Base-by-base conservation (phyloP, 2,329 filamentous ascomycete species). In the Alternaria postmessia region DNA sequence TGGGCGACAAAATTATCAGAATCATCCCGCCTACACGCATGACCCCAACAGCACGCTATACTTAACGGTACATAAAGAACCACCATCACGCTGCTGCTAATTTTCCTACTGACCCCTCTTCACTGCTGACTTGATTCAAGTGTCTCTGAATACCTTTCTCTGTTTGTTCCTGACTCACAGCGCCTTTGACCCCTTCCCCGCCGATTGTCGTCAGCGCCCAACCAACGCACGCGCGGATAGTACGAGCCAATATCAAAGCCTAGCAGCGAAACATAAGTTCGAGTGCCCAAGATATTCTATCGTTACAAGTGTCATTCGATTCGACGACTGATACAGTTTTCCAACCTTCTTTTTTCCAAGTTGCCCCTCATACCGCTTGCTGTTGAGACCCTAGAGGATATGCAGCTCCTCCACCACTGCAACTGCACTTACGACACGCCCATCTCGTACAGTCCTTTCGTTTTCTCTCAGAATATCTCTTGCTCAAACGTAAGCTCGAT, bases 401-500 rank as follows among this genome's bases (percentile, higher is more conserved):
- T 80, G 78, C 75, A 73, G 53, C 72, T 80, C 54, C 65, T 73
- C 30, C 78, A 80, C 69, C 71, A 77, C 64, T 80, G 78, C 72
- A 62, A 67, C 51, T 80, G 78, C 70, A 73, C 70, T 57, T 77
- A 76, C 63, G 76, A 76, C 61, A 78, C 79, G 36, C 72, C 80
- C 49, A 73, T 82, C 28, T 67, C 76, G 32, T 81, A 79, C 66
- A 78, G 79, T 58, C 71, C 78, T 44, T 75, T 75, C 43, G 78
- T 81, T 44, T 83, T 82, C 70, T 81, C 78, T 26, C 71, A 81
- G 63, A 78, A 80, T 56, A 77, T 81, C 46, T 71, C 73, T 61
- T 83, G 81, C 75, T 79, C 72, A 54, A 76, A 83, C 70, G 82
- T 83, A 83, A 80, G 81, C 67, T 63, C 59, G 49, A 58, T 51